A percentile compares a stretch with the other conserved stretches of the same genome.
phyloP scores from a whole-genome alignment of 1,139 yeast genomes.

The Hansenula anomala region DNA sequence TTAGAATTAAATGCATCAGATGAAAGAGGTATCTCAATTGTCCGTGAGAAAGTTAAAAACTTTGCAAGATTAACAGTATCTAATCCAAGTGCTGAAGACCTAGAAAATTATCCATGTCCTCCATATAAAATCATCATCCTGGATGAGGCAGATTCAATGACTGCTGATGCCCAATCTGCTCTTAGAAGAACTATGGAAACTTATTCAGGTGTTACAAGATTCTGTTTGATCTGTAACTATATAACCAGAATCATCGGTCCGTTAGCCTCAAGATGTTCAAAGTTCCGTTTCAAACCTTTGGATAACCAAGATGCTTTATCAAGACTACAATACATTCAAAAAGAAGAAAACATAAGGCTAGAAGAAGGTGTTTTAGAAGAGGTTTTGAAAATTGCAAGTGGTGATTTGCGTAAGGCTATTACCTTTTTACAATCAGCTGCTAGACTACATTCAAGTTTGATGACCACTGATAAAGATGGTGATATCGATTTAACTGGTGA shows the following conservation, averaged over 20 bases:
- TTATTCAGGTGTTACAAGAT: constrained; percentile 85
- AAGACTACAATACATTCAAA: constrained; percentile 56
- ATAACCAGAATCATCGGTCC: constrained; percentile 97
- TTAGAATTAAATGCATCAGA: constrained; percentile 94
- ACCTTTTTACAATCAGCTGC: constrained; percentile 88
- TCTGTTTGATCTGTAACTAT: constrained; percentile 91
- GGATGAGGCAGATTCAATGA: constrained; percentile 98
- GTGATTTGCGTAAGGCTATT: constrained; percentile 92
- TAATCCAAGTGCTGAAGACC: constrained; percentile 65
- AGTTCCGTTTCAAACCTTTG: constrained; percentile 81
- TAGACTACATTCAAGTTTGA: constrained; percentile 38
- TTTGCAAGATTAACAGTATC: constrained; percentile 89
- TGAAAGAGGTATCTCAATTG: constrained; percentile 92
- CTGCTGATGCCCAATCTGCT: constrained; percentile 96
- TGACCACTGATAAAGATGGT: constrained; percentile 26
- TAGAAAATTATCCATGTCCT: constrained; percentile 82
- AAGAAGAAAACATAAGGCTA: constrained; percentile 41
- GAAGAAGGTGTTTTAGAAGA: constrained; percentile 52
- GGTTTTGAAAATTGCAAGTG: constrained; percentile 66
- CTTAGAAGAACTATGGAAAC: constrained; percentile 95
- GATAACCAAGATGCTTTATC: constrained; percentile 65
- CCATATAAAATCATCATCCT: constrained; percentile 81
- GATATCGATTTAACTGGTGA: constrained; percentile 28
- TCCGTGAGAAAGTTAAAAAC: constrained; percentile 85
- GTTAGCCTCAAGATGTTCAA: constrained; percentile 91